Evolutionary conservation across 352 stramenopile genomes (phyloP).

Genomic region (Pythium apleroticum): DNA sequence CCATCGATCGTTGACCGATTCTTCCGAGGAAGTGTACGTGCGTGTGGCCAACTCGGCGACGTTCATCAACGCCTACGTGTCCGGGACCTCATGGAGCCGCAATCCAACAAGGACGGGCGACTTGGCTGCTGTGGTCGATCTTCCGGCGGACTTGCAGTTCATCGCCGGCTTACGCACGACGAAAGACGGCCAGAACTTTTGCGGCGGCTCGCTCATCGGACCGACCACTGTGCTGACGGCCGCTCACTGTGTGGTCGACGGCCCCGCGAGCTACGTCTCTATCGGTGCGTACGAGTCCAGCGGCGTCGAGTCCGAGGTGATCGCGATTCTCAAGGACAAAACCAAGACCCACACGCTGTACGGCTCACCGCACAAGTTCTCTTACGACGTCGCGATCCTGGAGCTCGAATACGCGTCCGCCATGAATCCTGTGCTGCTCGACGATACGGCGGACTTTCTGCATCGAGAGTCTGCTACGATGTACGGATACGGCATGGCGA

Average conservation of each 20-base stretch:
- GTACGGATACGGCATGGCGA: constrained; percentile 33
- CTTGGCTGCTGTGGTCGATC: constrained; percentile 6
- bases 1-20: neutral
- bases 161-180: constrained; percentile 24
- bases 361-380: neutral
- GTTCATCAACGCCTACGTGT: constrained; percentile 36
- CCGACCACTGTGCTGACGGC: constrained; percentile 39
- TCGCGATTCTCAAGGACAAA: constrained; percentile 8
- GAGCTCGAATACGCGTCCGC: constrained; percentile 11
- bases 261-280: constrained; percentile 9
- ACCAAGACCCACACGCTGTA: constrained; percentile 18
- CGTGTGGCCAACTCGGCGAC: constrained; percentile 29
- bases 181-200: constrained; percentile 33
- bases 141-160: constrained; percentile 20
- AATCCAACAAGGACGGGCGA: neutral
- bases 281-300: constrained; percentile 10
- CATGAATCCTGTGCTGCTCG: constrained; percentile 8
- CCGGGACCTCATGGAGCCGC: constrained; percentile 23
- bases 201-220: constrained; percentile 37
- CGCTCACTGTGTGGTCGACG: constrained; percentile 33
- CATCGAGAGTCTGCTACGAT: constrained; percentile 18
- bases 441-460: constrained; percentile 13
- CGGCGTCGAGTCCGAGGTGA: constrained; percentile 14
- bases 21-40: constrained; percentile 21
- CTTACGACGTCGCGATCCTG: constrained; percentile 21